These are phyloP conservation scores for Lactifluus rugatus DNA, from an alignment of 768 basidiomycete species.

Conservation along the genomic window DNA sequence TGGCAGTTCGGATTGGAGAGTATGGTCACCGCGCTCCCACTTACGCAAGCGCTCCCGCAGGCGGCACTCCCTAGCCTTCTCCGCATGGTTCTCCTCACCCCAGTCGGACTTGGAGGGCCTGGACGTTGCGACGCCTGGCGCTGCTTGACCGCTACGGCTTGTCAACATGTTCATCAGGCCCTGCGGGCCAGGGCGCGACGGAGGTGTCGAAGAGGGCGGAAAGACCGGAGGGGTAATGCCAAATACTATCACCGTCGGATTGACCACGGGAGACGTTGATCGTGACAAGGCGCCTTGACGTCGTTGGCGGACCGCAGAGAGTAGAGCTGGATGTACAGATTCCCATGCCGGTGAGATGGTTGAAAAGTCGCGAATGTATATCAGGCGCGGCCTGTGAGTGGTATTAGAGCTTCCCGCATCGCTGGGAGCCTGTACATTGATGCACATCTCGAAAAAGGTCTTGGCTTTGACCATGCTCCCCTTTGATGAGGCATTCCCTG, in stretches of 20 bases:
- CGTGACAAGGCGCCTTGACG: slow-evolving; percentile 55
- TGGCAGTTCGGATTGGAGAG: slow-evolving; percentile 56
- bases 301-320: slow-evolving; percentile 68
- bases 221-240: slow-evolving; percentile 77
- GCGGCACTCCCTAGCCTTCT: slow-evolving; percentile 60
- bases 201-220: slow-evolving; percentile 29
- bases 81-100: slow-evolving; percentile 57
- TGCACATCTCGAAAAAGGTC: slow-evolving; percentile 65
- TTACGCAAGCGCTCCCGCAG: slow-evolving; percentile 59
- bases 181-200: slow-evolving; percentile 24
- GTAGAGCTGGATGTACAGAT: slow-evolving; percentile 72
- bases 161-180: slow-evolving; percentile 38
- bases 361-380: slow-evolving; percentile 77
- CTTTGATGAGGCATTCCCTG: slow-evolving; percentile 1
- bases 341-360: slow-evolving; percentile 63
- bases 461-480: slow-evolving; percentile 38
- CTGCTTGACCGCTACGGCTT: slow-evolving; percentile 31
- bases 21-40: slow-evolving; percentile 60
- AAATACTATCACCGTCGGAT: slow-evolving; percentile 77
- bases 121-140: slow-evolving; percentile 26
- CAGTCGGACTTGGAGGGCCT: slow-evolving; percentile 42
- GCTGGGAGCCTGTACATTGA: slow-evolving; percentile 44
- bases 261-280: slow-evolving; percentile 47
- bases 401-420: slow-evolving; percentile 17
- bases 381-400: slow-evolving; percentile 49